phyloP scores from a whole-genome alignment of 129 eudicot species.

The Pseudognaphalium luteoalbum region DNA sequence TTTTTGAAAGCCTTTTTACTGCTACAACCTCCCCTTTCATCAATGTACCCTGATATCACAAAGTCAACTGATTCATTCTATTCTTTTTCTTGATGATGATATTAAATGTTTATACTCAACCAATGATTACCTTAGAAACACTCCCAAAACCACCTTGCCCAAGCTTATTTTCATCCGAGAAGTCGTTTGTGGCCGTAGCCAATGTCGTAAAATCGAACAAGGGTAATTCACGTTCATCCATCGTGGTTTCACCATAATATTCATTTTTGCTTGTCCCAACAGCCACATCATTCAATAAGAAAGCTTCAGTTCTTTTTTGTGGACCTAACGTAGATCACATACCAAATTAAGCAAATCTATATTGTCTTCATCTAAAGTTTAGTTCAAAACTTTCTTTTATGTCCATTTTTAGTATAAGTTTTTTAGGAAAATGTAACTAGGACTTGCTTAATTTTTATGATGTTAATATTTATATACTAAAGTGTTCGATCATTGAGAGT shows the following conservation, averaged over 20 bases:
- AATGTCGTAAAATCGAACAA: constrained; percentile 55
- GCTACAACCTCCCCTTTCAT: constrained; percentile 60
- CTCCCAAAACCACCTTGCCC: constrained; percentile 93
- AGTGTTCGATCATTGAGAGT: background rate
- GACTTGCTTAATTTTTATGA: no score
- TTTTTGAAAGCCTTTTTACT: constrained; percentile 60
- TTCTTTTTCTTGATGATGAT: background rate
- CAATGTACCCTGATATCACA: constrained; percentile 43
- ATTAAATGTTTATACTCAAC: background rate
- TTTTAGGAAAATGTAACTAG: no score
- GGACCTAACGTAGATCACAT: constrained; percentile 33
- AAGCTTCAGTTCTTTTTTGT: constrained; percentile 57
- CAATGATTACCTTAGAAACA: constrained; percentile 63
- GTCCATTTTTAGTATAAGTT: no score
- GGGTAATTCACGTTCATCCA: constrained; percentile 66
- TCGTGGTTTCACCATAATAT: constrained; percentile 37
- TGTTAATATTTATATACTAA: no score
- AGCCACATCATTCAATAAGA: constrained; percentile 41
- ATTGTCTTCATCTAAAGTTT: background rate
- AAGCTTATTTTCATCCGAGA: constrained; percentile 57
- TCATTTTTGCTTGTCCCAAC: constrained; percentile 47
- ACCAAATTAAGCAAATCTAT: background rate
- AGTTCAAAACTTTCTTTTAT: background rate
- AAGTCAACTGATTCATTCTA: background rate
- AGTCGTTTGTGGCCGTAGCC: constrained; percentile 52